A percentile compares a stretch with the other conserved stretches of the same genome.
Conservation (phyloP, 2,329 filamentous ascomycete species). For the Akanthomyces lecanii region DNA sequence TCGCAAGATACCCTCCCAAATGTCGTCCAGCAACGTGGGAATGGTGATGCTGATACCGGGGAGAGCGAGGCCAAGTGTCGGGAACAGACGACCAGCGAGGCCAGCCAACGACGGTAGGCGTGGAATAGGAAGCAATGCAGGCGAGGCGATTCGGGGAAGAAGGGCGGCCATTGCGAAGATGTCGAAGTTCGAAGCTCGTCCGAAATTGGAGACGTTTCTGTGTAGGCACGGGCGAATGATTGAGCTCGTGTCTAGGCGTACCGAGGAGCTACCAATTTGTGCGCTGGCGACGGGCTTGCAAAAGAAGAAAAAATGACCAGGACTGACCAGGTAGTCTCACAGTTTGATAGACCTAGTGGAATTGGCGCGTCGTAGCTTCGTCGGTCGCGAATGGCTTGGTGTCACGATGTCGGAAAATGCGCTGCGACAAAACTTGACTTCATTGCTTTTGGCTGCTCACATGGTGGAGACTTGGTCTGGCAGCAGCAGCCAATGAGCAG, state of each 20-base stretch:
- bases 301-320: not conserved
- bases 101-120: conserved; percentile 41
- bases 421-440: conserved; percentile 13
- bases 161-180: conserved; percentile 47
- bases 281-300: not conserved
- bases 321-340: not conserved
- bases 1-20: conserved; percentile 89
- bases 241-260: not conserved
- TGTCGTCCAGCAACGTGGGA: conserved; percentile 64
- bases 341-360: not conserved
- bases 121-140: conserved; percentile 37
- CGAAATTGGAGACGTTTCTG: not conserved
- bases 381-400: not conserved
- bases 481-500: conserved; percentile 13
- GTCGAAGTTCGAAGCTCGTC: not conserved
- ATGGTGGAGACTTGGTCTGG: not conserved
- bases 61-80: conserved; percentile 53
- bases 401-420: conserved; percentile 10
- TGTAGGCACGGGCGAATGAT: not conserved
- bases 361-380: conserved; percentile 3
- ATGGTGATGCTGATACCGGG: conserved; percentile 55
- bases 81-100: conserved; percentile 45
- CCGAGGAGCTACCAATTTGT: not conserved
- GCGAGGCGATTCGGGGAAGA: conserved; percentile 50
- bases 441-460: conserved; percentile 12